These are phyloP conservation scores for baker's yeast (Saccharomyces cerevisiae) DNA, from an alignment of 805 yeast genomes.

Conservation along the genomic window DNA sequence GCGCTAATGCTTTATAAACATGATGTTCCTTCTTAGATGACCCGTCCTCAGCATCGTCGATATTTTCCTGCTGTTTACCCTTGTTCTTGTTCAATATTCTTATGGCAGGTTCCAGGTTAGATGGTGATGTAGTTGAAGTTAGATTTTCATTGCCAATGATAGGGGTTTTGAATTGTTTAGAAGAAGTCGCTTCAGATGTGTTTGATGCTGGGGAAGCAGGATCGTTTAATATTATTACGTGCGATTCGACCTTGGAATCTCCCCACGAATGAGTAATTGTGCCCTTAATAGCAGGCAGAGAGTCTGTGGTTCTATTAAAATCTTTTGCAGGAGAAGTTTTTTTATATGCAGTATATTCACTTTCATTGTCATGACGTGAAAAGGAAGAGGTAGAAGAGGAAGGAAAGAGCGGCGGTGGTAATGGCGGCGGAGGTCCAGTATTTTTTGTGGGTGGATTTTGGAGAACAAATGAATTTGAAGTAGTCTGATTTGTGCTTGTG, in stretches of 20 bases:
- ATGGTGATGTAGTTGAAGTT: background rate
- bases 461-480: background rate
- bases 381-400: background rate
- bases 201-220: background rate
- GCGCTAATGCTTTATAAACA: constrained; percentile 8
- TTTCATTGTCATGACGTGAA: constrained; percentile 1
- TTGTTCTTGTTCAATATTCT: constrained; percentile 6
- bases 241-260: constrained; percentile 12
- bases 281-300: constrained; percentile 35
- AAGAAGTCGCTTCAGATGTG: background rate
- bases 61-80: background rate
- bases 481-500: constrained; percentile 1
- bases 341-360: constrained; percentile 1
- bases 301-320: constrained; percentile 3
- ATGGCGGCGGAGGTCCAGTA: background rate
- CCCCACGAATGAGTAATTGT: constrained; percentile 48
- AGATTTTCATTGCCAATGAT: background rate
- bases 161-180: background rate
- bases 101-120: constrained; percentile 15
- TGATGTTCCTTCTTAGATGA: constrained; percentile 2
- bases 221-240: constrained; percentile 18
- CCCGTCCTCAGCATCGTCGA: background rate
- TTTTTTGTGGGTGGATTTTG: background rate
- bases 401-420: background rate
- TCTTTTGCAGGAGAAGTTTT: background rate